These are phyloP conservation scores for Elsinoe necatrix DNA, from an alignment of 2,329 filamentous ascomycete species.

Conservation along the genomic window DNA sequence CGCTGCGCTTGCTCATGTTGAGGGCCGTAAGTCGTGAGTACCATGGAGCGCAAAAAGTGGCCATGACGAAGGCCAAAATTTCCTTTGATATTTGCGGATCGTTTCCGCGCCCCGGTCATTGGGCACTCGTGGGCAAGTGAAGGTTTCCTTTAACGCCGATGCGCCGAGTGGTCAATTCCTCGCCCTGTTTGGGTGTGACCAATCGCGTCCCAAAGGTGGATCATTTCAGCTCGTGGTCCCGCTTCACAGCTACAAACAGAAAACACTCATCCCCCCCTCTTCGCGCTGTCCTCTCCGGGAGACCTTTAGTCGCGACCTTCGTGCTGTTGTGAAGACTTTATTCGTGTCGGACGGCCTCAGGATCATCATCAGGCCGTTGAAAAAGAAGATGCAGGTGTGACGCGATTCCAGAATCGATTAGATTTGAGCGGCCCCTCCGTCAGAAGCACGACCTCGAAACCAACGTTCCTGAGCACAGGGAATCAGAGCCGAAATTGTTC, in stretches of 20 bases:
- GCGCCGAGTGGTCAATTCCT: neutral
- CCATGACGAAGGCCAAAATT: constrained; percentile 11
- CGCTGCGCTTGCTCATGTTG: constrained; percentile 53
- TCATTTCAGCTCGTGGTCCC: constrained; percentile 10
- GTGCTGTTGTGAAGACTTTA: neutral
- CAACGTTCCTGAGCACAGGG: constrained; percentile 1
- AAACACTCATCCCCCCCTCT: neutral
- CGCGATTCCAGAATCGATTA: constrained; percentile 7
- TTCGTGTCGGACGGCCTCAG: neutral
- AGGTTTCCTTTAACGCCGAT: neutral
- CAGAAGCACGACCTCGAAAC: constrained; percentile 13
- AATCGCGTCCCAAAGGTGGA: constrained; percentile 2
- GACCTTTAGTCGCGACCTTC: neutral
- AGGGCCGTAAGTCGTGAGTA: constrained; percentile 16
- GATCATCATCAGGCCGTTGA: neutral
- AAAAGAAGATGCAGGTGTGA: neutral
- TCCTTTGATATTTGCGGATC: constrained; percentile 3
- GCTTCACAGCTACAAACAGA: constrained; percentile 9
- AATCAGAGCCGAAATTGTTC: constrained; percentile 9
- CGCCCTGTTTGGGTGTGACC: neutral
- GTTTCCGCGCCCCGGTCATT: constrained; percentile 1
- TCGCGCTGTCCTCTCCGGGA: neutral
- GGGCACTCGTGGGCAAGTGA: constrained; percentile 5
- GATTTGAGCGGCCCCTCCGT: constrained; percentile 13
- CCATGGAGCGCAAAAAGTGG: neutral